Base-by-base conservation (phyloP, 1,284 basidiomycete species). In the Ustilago tritici region DNA sequence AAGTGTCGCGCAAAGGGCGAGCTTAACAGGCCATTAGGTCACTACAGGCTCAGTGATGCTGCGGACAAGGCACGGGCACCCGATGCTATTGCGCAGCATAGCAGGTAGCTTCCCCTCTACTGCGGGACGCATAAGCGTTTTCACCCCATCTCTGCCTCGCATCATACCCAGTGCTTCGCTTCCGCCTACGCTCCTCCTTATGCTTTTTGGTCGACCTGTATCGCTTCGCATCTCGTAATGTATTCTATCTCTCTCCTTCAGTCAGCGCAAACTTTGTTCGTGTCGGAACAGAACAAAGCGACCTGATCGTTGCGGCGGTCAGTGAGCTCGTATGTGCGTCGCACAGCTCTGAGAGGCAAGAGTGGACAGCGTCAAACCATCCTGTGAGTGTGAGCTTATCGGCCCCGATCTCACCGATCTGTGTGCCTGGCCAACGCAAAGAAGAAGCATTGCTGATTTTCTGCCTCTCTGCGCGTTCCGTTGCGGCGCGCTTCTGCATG, bases 1-100 rank as follows among this genome's bases (percentile, higher is more conserved):
- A 74, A 81, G 64, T 82, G 81, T 53, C 64, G 68, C 15, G 79
- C 74, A 15, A 77, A 76, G 55, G 81, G 82, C 59, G 74, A 83
- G 70, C 67, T 78, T 28, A 78, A 73, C 49, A 34, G 68, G 28
- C 76, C 76, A 17, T 53, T 78, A 11, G 76, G 70, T 17, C 76
- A 78, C 41, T 73, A 73, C 34, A 60, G 70, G 36, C 67, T 77
- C 35, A 68, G 46, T 40, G 74, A 76, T 23, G n/a, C 40, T 14
- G 56, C 63, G 14, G 67, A 70, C 31, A 65, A 74, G 56, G 17
- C 57, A 4, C 55, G 53, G 31, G 40, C 34, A n/a, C 40, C 55
- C 3, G 62, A 67, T 2, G 58, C 56, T 0, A 23, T 60, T 2
- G 36, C 65, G 31, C 70, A 72, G 50, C 70, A 57, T 14, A 67